A percentile compares a stretch with the other conserved stretches of the same genome.
These are phyloP conservation scores for Yamagishiella unicocca DNA, from an alignment of 139 green algal species.

Conservation along the genomic window DNA sequence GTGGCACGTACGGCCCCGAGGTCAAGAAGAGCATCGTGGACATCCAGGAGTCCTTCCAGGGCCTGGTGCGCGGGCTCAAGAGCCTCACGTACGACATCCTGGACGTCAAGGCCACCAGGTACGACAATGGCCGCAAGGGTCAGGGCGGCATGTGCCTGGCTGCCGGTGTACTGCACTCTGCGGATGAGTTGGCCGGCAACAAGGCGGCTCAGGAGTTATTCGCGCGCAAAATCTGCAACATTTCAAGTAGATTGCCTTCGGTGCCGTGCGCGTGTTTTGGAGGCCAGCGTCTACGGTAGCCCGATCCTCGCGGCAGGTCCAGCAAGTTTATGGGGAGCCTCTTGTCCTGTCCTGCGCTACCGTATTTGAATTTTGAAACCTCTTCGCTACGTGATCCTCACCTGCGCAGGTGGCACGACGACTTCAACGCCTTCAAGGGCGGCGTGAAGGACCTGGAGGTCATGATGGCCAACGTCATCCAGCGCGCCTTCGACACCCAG, in stretches of 20 bases:
- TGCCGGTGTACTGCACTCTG: no score
- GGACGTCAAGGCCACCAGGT: slow-evolving; percentile 85
- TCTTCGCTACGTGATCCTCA: background rate
- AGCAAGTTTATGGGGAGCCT: no score
- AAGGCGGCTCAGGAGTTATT: no score
- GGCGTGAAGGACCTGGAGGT: slow-evolving; percentile 89
- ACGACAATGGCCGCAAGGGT: background rate
- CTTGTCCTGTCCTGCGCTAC: no score
- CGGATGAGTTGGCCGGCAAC: no score
- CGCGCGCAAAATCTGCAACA: no score
- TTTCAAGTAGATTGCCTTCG: no score
- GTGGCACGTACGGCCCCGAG: slow-evolving; percentile 83
- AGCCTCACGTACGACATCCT: slow-evolving; percentile 83
- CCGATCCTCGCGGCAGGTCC: no score
- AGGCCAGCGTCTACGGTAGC: no score
- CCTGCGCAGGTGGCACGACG: slow-evolving; percentile 83
- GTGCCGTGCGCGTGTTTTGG: no score
- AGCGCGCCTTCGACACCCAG: slow-evolving; percentile 74
- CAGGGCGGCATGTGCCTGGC: background rate
- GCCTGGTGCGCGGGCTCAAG: slow-evolving; percentile 68
- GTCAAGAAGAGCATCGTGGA: slow-evolving; percentile 84
- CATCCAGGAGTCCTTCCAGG: slow-evolving; percentile 84
- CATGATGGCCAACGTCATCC: slow-evolving; percentile 84
- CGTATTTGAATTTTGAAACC: background rate
- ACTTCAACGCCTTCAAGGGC: slow-evolving; percentile 91